Evolutionary conservation across 2,329 filamentous ascomycete species (phyloP), one percentile per base, ranked within the genome.

Genomic region (Pyrenophora tritici-repentis): DNA sequence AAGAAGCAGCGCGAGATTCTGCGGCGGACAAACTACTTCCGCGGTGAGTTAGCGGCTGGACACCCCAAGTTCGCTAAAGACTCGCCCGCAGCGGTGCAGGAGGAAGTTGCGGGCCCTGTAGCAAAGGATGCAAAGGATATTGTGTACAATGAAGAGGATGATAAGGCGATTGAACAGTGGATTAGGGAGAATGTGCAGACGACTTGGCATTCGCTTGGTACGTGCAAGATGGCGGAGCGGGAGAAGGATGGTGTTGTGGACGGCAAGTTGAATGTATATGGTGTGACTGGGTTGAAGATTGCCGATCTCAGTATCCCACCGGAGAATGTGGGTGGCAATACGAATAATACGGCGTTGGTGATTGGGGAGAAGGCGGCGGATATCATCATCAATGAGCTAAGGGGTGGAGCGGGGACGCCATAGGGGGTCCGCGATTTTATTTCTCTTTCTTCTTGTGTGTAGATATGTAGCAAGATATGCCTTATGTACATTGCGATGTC

Each of bases 1-100:
- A 88, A 88, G 70, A 82, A 81, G 60, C 76, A 78, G n/a, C 82
- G 86, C 2, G 84, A 86, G 63, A 78, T 87, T 40, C 73, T 77
- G 22, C 79, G 84, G 1, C 80, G 83, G 13, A 80, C 82, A 57
- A 70, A 75, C 3, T 75, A 77, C 47, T 86, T 79, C 70, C 67
- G 66, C 7, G 76, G 76, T 14, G 72, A 76, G 48, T 55, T 78
- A 7, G 50, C 60, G 8, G 47, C 43, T 0, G 58, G 53, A 2
- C 62, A 65, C 44, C 62, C 62, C 3, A 63, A 57, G 39, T 68
- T 68, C 38, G 52, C 57, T 8, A 42, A 55, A 4, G 55, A 56
- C 3, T 65, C 61, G 2, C 55, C 58, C n/a, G 64, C 53, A 4
- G 58, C 58, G 4, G 18, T 49, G 9, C 31, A 53, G 10, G 58